Percentiles rank a stretch among this genome's conserved stretches.
These are phyloP conservation scores for Hericium rajendrae DNA, from an alignment of 768 basidiomycete genomes.

Conservation along the genomic window DNA sequence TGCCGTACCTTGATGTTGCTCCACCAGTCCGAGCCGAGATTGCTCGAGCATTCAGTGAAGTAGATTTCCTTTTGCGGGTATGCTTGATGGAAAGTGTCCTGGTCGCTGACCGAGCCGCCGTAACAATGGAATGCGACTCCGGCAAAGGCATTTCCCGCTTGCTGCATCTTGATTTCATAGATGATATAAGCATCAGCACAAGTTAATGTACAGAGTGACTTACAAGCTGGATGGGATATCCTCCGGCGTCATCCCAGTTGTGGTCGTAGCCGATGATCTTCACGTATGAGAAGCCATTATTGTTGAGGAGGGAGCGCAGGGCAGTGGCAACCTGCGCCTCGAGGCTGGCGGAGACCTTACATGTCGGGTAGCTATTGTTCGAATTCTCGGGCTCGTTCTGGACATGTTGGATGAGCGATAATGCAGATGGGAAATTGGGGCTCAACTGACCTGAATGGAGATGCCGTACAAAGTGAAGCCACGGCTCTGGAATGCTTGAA, in stretches of 20 bases:
- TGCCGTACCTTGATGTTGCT: slow-evolving; percentile 55
- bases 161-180: slow-evolving; percentile 34
- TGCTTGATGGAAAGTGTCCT: slow-evolving; percentile 44
- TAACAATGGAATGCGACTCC: slow-evolving; percentile 75
- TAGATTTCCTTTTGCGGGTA: slow-evolving; percentile 51
- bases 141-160: slow-evolving; percentile 42
- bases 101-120: slow-evolving; percentile 40
- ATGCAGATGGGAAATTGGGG: neutral
- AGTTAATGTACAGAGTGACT: slow-evolving; percentile 14
- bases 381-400: slow-evolving; percentile 35
- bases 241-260: slow-evolving; percentile 61
- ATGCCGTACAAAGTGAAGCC: slow-evolving; percentile 52
- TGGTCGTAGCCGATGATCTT: slow-evolving; percentile 59
- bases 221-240: slow-evolving; percentile 52
- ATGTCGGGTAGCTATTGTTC: slow-evolving; percentile 50
- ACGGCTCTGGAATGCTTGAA: slow-evolving; percentile 51
- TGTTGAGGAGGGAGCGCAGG: slow-evolving; percentile 46
- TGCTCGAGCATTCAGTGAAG: slow-evolving; percentile 58
- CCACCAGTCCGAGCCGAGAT: slow-evolving; percentile 69
- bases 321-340: slow-evolving; percentile 46
- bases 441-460: slow-evolving; percentile 34
- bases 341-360: slow-evolving; percentile 37
- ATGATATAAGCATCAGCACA: neutral
- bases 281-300: slow-evolving; percentile 41
- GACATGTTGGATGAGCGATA: neutral